Conservation (phyloP, 1,284 basidiomycete species). For the Leccinum pachyderme region DNA sequence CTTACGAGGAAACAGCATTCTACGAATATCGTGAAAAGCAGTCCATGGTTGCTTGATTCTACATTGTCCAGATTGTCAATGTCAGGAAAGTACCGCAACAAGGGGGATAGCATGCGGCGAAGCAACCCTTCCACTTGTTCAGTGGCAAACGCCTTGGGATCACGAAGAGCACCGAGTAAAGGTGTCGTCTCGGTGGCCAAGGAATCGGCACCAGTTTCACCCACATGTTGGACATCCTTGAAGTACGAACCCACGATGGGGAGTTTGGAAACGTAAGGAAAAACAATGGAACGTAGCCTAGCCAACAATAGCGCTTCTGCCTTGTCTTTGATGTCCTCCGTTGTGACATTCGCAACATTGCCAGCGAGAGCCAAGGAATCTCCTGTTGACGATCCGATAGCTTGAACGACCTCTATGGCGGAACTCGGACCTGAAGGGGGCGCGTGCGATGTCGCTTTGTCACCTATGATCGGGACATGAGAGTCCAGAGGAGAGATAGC, state of each 20-base stretch:
- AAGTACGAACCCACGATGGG: conserved; percentile 27
- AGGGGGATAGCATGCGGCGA: conserved; percentile 17
- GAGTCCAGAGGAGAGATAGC: not conserved
- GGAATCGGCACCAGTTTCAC: not conserved
- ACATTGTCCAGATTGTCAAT: conserved; percentile 20
- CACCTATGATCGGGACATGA: not conserved
- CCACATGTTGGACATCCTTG: conserved; percentile 1
- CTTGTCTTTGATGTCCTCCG: conserved; percentile 7
- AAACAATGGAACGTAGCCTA: conserved; percentile 10
- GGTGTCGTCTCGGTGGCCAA: conserved; percentile 26
- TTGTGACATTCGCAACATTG: not conserved
- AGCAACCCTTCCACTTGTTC: conserved; percentile 18
- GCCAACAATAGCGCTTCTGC: conserved; percentile 7
- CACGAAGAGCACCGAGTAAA: conserved; percentile 22
- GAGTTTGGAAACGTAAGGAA: conserved; percentile 15
- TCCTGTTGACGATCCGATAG: conserved; percentile 4
- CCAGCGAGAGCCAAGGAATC: not conserved
- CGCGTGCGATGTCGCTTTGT: not conserved
- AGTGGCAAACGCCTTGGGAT: conserved; percentile 25
- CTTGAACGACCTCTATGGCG: not conserved
- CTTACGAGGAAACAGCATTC: conserved; percentile 23
- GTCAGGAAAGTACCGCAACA: conserved; percentile 18
- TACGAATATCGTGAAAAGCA: conserved; percentile 9
- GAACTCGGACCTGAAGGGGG: not conserved
- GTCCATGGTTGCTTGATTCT: conserved; percentile 7